Conservation (phyloP, 495 filamentous ascomycete species). For the Lichenothelia convexa region DNA sequence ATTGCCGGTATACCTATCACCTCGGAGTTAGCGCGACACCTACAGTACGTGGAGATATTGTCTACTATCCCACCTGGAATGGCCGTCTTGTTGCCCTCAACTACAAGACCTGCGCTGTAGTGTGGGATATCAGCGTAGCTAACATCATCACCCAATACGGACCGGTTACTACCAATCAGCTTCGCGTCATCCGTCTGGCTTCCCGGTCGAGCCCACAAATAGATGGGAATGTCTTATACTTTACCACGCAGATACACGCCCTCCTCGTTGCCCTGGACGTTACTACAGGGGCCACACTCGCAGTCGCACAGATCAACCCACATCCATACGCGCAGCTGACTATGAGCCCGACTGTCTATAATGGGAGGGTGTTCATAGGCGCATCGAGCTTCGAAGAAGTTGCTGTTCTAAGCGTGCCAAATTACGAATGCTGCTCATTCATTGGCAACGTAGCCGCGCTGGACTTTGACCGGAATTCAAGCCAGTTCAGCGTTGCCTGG, state of each 20-base stretch:
- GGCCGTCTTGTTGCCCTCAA: too few relatives aligned
- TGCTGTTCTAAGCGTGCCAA: background rate
- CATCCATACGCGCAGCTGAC: constrained; percentile 3
- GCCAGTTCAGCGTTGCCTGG: background rate
- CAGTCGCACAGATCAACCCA: constrained; percentile 3
- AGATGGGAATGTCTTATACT: background rate
- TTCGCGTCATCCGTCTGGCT: background rate
- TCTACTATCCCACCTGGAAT: constrained; percentile 24
- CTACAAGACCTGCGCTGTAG: too few relatives aligned
- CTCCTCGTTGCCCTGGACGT: background rate
- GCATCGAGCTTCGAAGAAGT: constrained; percentile 1
- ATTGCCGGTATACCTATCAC: too few relatives aligned
- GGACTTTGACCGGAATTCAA: background rate
- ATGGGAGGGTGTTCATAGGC: constrained; percentile 4
- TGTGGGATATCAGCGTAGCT: background rate
- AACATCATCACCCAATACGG: too few relatives aligned
- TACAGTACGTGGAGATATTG: too few relatives aligned
- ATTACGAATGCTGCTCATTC: constrained; percentile 4
- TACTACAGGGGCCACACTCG: background rate
- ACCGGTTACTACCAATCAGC: background rate
- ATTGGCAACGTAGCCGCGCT: constrained; percentile 1
- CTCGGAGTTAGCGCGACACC: too few relatives aligned
- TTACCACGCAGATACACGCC: background rate
- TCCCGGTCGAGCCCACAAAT: background rate
- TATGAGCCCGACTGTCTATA: constrained; percentile 4